Conservation (phyloP, 129 eudicot genomes). For the Chrysanthemum lavandulifolium region DNA sequence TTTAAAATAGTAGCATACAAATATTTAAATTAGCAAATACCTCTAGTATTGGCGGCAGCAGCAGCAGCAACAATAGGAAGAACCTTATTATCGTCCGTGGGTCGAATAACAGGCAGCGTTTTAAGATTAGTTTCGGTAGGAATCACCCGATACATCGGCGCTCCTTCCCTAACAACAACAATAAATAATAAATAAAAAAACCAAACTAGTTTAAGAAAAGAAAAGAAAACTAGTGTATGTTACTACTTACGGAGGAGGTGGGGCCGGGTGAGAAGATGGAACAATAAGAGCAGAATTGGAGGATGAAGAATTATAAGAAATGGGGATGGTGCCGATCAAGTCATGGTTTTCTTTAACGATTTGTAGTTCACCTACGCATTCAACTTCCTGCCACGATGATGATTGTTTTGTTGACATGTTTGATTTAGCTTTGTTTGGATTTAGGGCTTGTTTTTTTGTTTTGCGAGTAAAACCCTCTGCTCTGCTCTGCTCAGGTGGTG, state of each 20-base stretch:
- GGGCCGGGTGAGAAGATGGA: too few relatives aligned
- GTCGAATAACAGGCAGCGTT: slow-evolving; percentile 49
- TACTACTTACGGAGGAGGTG: too few relatives aligned
- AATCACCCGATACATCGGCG: slow-evolving; percentile 80
- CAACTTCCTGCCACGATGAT: slow-evolving; percentile 47
- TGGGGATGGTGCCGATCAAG: slow-evolving; percentile 85
- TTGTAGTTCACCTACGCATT: slow-evolving; percentile 81
- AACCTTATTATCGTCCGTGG: slow-evolving; percentile 43
- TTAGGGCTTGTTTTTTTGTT: background rate
- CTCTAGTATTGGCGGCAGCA: slow-evolving; percentile 51
- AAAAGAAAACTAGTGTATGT: too few relatives aligned
- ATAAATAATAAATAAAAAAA: too few relatives aligned
- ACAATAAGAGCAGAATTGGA: slow-evolving; percentile 62
- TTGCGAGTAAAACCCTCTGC: too few relatives aligned
- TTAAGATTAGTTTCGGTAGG: slow-evolving; percentile 91
- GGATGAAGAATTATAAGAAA: slow-evolving; percentile 53
- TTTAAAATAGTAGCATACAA: too few relatives aligned
- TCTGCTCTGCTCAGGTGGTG: too few relatives aligned
- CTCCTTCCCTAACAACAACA: slow-evolving; percentile 48
- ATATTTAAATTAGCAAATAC: background rate
- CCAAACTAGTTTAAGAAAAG: too few relatives aligned
- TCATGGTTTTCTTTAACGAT: slow-evolving; percentile 66
- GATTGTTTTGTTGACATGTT: slow-evolving; percentile 49
- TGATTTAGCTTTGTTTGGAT: background rate
- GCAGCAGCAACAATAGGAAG: slow-evolving; percentile 50